Evolutionary conservation across 2,329 filamentous ascomycete species (phyloP).

Genomic region (Elsinoe arachidis): DNA sequence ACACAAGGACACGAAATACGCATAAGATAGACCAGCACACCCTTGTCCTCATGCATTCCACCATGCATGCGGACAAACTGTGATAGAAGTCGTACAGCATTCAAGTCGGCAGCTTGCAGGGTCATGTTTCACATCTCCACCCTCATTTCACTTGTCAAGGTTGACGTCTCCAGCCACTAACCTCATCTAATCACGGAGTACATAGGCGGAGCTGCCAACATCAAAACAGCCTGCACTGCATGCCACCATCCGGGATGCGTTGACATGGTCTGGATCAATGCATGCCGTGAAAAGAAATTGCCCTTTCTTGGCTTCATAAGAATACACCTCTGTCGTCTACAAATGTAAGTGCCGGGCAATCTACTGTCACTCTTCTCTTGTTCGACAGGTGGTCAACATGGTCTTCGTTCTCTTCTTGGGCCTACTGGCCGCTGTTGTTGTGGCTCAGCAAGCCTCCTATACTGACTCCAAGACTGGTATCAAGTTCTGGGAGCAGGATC

Average conservation of each 20-base stretch:
- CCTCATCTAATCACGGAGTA: conserved; percentile 10
- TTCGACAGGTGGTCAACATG: not conserved
- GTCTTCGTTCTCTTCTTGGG: not conserved
- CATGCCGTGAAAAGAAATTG: not conserved
- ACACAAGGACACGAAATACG: not conserved
- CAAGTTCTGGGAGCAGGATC: conserved; percentile 44
- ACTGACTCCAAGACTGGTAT: conserved; percentile 40
- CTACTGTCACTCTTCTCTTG: not conserved
- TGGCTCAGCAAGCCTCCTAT: conserved; percentile 20
- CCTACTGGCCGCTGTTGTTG: conserved; percentile 18
- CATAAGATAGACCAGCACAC: not conserved
- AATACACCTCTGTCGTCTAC: not conserved
- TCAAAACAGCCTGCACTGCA: conserved; percentile 6
- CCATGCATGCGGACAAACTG: not conserved
- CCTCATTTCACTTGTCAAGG: not conserved
- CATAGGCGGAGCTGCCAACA: not conserved
- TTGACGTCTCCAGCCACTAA: conserved; percentile 7
- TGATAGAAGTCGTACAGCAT: not conserved
- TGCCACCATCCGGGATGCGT: not conserved
- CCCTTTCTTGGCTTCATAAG: not conserved
- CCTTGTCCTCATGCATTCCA: not conserved
- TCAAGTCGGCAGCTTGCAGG: not conserved
- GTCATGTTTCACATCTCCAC: not conserved
- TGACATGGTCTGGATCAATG: not conserved
- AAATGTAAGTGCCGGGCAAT: not conserved